Percentiles rank a stretch among this genome's conserved stretches.
phyloP scores from a whole-genome alignment of 2,329 filamentous ascomycete species.

The Hypoxylon sp. region DNA sequence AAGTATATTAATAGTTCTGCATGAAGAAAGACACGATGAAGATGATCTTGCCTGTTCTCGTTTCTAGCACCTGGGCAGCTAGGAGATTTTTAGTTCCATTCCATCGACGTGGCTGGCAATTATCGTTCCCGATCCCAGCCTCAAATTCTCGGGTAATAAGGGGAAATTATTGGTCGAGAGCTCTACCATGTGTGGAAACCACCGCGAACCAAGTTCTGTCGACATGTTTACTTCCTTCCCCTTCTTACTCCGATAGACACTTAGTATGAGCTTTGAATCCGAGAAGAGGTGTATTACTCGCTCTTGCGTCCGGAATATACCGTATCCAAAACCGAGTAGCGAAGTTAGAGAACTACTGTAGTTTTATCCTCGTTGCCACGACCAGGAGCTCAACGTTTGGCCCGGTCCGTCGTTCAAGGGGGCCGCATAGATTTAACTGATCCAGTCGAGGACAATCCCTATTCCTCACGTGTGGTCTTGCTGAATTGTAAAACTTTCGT shows the following conservation, averaged over 20 bases:
- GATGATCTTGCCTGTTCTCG: constrained; percentile 33
- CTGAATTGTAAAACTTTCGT: constrained; percentile 13
- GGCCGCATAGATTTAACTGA: constrained; percentile 38
- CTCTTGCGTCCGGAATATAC: constrained; percentile 9
- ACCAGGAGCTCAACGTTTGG: constrained; percentile 10
- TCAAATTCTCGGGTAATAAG: constrained; percentile 47
- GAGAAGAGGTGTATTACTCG: constrained; percentile 13
- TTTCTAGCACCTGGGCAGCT: constrained; percentile 25
- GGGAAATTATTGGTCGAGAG: constrained; percentile 43
- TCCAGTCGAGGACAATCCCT: constrained; percentile 40
- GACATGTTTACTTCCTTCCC: constrained; percentile 12
- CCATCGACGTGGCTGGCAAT: constrained; percentile 28
- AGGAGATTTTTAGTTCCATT: constrained; percentile 28
- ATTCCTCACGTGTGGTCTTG: constrained; percentile 42
- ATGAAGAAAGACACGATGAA: constrained; percentile 51
- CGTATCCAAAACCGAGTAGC: neutral
- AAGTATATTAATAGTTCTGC: constrained; percentile 51
- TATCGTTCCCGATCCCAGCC: constrained; percentile 41
- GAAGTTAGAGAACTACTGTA: neutral
- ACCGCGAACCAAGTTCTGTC: constrained; percentile 29
- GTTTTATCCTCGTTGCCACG: constrained; percentile 10
- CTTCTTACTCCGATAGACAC: constrained; percentile 7
- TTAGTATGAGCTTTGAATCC: constrained; percentile 13
- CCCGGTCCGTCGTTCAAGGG: neutral
- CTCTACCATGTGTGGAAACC: constrained; percentile 24